phyloP scores from a whole-genome alignment of 192 early-diverging fungal species.

The Chytriomyces sp. region DNA sequence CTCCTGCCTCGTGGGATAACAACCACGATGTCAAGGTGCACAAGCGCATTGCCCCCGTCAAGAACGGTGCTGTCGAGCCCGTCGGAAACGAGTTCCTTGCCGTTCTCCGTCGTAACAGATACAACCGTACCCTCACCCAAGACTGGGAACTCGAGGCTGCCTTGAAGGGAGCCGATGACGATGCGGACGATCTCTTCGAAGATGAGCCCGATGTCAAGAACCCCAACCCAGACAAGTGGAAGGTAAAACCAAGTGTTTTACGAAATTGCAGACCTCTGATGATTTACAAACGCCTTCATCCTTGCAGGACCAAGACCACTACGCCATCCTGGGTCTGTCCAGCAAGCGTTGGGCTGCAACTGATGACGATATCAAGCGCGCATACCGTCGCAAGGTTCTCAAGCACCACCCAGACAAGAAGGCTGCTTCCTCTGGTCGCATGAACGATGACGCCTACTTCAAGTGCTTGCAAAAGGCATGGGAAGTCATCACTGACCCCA shows the following conservation, averaged over 20 bases:
- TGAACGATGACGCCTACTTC: constrained; percentile 95
- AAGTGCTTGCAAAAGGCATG: constrained; percentile 96
- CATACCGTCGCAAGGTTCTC: constrained; percentile 92
- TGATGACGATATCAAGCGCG: constrained; percentile 91
- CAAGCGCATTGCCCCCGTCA: constrained; percentile 40
- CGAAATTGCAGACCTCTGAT: background rate
- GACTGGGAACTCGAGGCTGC: constrained; percentile 55
- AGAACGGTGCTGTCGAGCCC: constrained; percentile 50
- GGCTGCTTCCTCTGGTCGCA: constrained; percentile 72
- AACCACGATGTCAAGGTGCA: constrained; percentile 50
- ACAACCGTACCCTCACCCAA: constrained; percentile 56
- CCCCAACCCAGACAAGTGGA: constrained; percentile 94
- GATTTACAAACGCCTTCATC: no score
- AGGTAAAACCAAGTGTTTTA: constrained; percentile 53
- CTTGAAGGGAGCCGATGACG: constrained; percentile 59
- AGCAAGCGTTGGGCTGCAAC: constrained; percentile 86
- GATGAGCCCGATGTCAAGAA: constrained; percentile 78
- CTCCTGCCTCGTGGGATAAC: constrained; percentile 69
- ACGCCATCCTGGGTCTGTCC: constrained; percentile 91
- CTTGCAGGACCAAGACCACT: constrained; percentile 81
- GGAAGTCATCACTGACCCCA: constrained; percentile 89
- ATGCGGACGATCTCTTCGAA: constrained; percentile 67
- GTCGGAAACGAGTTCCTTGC: constrained; percentile 52
- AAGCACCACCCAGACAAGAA: constrained; percentile 99
- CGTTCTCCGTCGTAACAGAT: constrained; percentile 47